Base-by-base conservation (phyloP, 1,139 yeast species). In the Geotrichum carabidarum region DNA sequence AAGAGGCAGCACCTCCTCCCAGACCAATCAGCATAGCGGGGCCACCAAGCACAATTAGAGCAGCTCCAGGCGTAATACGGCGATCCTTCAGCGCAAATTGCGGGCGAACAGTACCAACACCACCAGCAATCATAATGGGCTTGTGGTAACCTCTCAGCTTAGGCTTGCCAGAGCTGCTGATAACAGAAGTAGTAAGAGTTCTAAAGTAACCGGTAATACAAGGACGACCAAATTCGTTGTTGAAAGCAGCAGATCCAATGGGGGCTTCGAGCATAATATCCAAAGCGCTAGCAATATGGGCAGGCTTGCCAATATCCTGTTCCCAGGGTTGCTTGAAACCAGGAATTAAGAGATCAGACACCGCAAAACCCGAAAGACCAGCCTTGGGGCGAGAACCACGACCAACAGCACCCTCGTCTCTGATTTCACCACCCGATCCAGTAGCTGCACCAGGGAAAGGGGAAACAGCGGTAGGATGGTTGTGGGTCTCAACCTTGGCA, bases 391-490 rank as follows among this genome's bases (percentile, higher is more conserved):
- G 88, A 30, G 99, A 93, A 52, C 99, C 99, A 71, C 97, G 82
- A 60, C 99, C 99, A 18, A 93, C 96, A 32, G 99, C 99, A 74
- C 98, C 99, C 75, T 94, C 99, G 71, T 94, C 99, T 78, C 99
- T 87, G 66, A 94, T 94, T 74, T 94, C 99, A 75, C 99, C 99
- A 71, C 99, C 99, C 18, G 99, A 91, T 61, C 99, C 99, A 17
- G 99, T 94, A 40, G 99, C 96, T 40, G 99, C 99, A 72, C 99
- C 99, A 4, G 99, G 93, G 73, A 88, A 94, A 37, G 99, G 99
- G 32, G 98, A 91, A 11, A 94, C 97, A 0, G 99, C 99, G 40
- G 99, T 94, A 53, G 99, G 99, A 70, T 94, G 99, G 74, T 94
- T 94, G 71, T 94, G 99, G 35, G 99, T 94, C 74, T 94, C 99